Percentiles rank a stretch among this genome's conserved stretches.
Conservation (phyloP, 352 stramenopile genomes). For the Pythium aquatile region DNA sequence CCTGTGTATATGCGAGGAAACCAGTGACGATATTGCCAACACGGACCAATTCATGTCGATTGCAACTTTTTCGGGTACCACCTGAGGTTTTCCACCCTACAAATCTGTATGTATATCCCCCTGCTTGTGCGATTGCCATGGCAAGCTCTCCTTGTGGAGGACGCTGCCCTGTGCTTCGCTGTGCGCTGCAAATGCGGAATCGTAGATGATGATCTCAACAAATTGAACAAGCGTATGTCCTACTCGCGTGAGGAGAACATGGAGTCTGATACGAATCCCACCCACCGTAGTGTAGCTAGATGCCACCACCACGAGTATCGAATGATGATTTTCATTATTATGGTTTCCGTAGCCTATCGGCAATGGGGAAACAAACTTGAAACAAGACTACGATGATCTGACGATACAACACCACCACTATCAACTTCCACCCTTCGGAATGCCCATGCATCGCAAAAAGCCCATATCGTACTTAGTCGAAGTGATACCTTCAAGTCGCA, state of each 20-base stretch:
- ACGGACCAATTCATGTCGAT: conserved; percentile 90
- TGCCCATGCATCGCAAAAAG: background rate
- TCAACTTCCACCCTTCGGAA: background rate
- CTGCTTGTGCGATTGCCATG: background rate
- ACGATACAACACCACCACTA: conserved; percentile 34
- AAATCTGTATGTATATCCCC: conserved; percentile 13
- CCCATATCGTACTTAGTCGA: conserved; percentile 36
- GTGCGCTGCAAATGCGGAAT: conserved; percentile 10
- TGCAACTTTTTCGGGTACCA: conserved; percentile 90
- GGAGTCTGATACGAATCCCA: conserved; percentile 32
- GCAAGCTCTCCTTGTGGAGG: background rate
- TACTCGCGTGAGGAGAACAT: conserved; percentile 68
- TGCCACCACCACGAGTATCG: conserved; percentile 30
- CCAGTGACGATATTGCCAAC: conserved; percentile 75
- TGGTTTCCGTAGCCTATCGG: conserved; percentile 34
- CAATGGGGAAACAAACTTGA: conserved; percentile 62
- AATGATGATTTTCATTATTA: conserved; percentile 69
- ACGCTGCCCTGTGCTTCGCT: background rate
- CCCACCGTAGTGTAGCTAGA: background rate
- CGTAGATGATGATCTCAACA: conserved; percentile 58
- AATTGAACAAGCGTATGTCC: conserved; percentile 88
- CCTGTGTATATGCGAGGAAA: conserved; percentile 22
- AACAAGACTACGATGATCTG: conserved; percentile 89
- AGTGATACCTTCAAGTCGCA: conserved; percentile 17
- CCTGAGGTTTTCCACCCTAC: conserved; percentile 61